Conservation (phyloP, 768 basidiomycete species). For the Boletus rufocinnamomeus region DNA sequence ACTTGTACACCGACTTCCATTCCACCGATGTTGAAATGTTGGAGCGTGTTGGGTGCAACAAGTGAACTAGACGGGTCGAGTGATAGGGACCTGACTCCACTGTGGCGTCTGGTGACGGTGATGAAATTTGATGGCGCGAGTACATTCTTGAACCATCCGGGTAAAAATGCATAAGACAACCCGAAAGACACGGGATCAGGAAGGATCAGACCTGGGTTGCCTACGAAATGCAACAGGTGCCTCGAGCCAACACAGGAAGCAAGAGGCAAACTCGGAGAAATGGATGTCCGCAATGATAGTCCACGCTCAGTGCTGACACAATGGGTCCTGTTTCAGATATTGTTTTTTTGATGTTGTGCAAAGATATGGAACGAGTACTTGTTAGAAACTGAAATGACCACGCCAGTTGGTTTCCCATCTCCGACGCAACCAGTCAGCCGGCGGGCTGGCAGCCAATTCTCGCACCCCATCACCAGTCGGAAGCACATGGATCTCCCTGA, state of each 20-base stretch:
- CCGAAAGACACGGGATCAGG: background rate
- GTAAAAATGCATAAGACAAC: background rate
- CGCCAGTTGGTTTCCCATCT: slow-evolving; percentile 23
- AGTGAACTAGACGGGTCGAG: background rate
- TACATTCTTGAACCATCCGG: background rate
- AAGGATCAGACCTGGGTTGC: slow-evolving; percentile 3
- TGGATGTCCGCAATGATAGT: background rate
- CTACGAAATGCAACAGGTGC: background rate
- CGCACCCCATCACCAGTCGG: slow-evolving; percentile 13
- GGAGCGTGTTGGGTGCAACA: background rate
- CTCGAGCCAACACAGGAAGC: background rate
- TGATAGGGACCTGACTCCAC: slow-evolving; percentile 2
- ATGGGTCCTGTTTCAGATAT: background rate
- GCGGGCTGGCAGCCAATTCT: slow-evolving; percentile 13
- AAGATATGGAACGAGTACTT: slow-evolving; percentile 6
- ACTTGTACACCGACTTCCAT: slow-evolving; percentile 4
- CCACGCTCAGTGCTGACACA: background rate
- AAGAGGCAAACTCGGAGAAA: background rate
- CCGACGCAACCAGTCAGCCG: slow-evolving; percentile 16
- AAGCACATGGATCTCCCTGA: slow-evolving; percentile 12
- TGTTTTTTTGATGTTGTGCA: slow-evolving; percentile 1
- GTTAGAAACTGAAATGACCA: slow-evolving; percentile 12
- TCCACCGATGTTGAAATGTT: background rate
- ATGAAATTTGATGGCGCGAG: slow-evolving; percentile 2
- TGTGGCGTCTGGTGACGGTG: background rate